Evolutionary conservation across 257 asterid species (phyloP).

Genomic region (Thymus mandschuricus): DNA sequence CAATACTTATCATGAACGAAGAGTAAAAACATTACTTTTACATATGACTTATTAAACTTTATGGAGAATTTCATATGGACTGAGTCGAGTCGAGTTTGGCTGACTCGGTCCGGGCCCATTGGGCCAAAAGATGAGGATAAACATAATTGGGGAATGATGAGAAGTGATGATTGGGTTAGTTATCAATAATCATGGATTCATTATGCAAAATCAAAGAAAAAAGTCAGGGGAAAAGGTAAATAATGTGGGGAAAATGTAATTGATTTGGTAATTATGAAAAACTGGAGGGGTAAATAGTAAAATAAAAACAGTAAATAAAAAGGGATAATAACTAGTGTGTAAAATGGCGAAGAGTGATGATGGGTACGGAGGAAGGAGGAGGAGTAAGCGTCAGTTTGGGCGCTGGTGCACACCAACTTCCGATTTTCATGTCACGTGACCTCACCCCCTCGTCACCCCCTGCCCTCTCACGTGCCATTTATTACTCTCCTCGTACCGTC

Average conservation of each 20-base stretch:
- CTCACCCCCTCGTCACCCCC: slow-evolving; percentile 42
- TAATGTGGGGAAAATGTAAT: not conserved
- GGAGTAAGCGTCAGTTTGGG: slow-evolving; percentile 39
- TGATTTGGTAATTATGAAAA: not conserved
- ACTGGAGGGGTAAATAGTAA: too few relatives aligned
- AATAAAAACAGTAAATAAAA: too few relatives aligned
- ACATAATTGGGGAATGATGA: slow-evolving; percentile 19
- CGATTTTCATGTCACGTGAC: slow-evolving; percentile 46
- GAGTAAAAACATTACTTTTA: too few relatives aligned
- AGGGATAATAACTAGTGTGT: slow-evolving; percentile 20
- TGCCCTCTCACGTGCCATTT: slow-evolving; percentile 38
- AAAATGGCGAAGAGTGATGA: slow-evolving; percentile 8
- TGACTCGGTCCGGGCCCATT: too few relatives aligned
- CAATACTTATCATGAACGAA: too few relatives aligned
- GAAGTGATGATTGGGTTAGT: slow-evolving; percentile 27
- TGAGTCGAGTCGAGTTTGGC: too few relatives aligned
- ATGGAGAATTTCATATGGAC: too few relatives aligned
- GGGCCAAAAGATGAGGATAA: not conserved
- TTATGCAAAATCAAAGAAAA: slow-evolving; percentile 8
- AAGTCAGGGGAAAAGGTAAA: slow-evolving; percentile 18
- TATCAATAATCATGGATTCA: slow-evolving; percentile 26
- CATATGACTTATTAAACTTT: too few relatives aligned
- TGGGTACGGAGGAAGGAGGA: slow-evolving; percentile 33
- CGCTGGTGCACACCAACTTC: slow-evolving; percentile 32
- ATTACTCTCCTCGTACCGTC: too few relatives aligned